Percentiles rank a stretch among this genome's conserved stretches.
Evolutionary conservation across 2,329 filamentous ascomycete species (phyloP).

Genomic region (Coniochaeta sp.): DNA sequence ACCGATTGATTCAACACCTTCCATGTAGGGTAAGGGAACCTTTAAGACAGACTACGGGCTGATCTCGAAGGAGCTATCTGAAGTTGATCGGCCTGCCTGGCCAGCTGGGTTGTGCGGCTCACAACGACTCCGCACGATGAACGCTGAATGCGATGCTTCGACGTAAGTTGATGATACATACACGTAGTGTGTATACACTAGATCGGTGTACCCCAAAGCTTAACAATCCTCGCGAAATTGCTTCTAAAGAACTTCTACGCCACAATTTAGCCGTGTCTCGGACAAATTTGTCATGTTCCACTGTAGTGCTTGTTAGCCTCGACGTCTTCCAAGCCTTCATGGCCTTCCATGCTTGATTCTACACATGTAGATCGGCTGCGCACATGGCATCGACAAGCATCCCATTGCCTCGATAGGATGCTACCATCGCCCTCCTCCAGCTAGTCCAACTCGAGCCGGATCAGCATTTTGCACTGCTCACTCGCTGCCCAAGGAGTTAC

Average conservation of each 20-base stretch:
- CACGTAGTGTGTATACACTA: no score
- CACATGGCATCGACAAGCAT: not conserved
- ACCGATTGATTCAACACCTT: not conserved
- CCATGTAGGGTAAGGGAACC: not conserved
- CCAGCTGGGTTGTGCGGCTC: not conserved
- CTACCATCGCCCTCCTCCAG: not conserved
- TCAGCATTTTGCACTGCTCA: not conserved
- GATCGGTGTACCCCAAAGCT: not conserved
- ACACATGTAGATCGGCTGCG: not conserved
- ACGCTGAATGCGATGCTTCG: not conserved
- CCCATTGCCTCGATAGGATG: not conserved
- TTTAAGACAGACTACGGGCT: not conserved
- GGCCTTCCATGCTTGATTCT: not conserved
- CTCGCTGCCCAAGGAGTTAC: not conserved
- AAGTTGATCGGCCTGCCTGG: not conserved
- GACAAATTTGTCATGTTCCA: not conserved
- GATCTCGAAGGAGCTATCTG: not conserved
- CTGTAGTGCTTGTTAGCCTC: not conserved
- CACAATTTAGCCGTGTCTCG: not conserved
- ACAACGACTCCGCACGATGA: not conserved
- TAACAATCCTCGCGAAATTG: not conserved
- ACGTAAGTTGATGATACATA: not conserved
- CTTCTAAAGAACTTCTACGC: not conserved
- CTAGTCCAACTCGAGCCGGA: not conserved
- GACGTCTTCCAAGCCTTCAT: not conserved